These are phyloP conservation scores for Rhynchospora pubera DNA, from an alignment of 176 grass and related monocot species.

Conservation along the genomic window DNA sequence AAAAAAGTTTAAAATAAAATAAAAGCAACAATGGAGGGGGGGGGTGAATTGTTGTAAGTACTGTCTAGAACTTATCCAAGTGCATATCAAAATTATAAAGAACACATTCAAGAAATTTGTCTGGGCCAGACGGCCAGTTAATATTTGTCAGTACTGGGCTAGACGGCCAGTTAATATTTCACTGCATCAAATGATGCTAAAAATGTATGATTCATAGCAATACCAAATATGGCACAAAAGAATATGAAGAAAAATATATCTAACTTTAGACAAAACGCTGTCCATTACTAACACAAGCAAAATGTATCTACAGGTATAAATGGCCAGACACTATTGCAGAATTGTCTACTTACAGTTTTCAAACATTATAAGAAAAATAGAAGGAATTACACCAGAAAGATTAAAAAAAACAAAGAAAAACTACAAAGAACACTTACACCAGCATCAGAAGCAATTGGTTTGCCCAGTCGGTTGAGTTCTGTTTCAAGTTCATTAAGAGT, in stretches of 20 bases:
- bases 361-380: not conserved
- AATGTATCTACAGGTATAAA: not conserved
- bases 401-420: not conserved
- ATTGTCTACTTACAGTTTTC: not conserved
- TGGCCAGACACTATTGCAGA: not conserved
- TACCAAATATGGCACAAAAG: not conserved
- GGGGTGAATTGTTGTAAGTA: not conserved
- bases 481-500: constrained; percentile 87
- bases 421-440: constrained; percentile 49
- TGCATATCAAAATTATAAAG: not conserved
- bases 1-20: not conserved
- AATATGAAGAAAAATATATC: not conserved
- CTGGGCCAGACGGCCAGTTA: too few species aligned
- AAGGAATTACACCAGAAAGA: not conserved
- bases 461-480: constrained; percentile 91
- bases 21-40: not conserved
- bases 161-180: not conserved
- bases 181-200: not conserved
- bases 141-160: not conserved
- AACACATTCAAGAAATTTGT: not conserved
- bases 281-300: not conserved
- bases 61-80: not conserved
- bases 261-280: not conserved
- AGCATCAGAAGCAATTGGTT: constrained; percentile 93
- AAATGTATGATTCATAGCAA: not conserved